Evolutionary conservation across 345 rosid species (phyloP).

Genomic region (Melaleuca quinquenervia): DNA sequence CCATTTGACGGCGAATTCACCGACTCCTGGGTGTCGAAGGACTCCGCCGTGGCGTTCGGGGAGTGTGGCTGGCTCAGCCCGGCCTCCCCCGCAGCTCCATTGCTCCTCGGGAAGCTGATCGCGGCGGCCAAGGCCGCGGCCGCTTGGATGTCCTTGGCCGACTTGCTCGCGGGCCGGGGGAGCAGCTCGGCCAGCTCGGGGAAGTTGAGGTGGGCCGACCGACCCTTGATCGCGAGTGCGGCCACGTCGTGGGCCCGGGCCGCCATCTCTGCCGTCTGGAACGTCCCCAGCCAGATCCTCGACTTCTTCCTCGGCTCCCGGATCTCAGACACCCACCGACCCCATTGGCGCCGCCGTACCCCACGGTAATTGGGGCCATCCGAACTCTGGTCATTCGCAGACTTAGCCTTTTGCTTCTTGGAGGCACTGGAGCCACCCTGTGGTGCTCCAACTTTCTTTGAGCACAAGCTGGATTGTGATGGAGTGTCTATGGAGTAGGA

Average conservation of each 20-base stretch:
- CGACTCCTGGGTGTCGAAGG: slow-evolving; percentile 22
- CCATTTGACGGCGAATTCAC: slow-evolving; percentile 3
- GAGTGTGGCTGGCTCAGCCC: neutral
- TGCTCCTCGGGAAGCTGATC: slow-evolving; percentile 3
- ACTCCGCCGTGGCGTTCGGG: slow-evolving; percentile 14
- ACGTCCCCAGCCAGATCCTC: slow-evolving; percentile 91
- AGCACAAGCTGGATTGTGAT: neutral
- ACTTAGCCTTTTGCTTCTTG: neutral
- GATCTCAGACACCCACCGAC: slow-evolving; percentile 93
- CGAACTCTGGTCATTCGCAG: neutral
- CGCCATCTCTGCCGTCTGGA: slow-evolving; percentile 86
- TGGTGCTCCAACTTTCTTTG: neutral
- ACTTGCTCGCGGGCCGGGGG: slow-evolving; percentile 51
- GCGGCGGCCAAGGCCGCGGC: slow-evolving; percentile 78
- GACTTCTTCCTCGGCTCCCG: slow-evolving; percentile 88
- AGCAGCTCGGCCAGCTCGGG: slow-evolving; percentile 51
- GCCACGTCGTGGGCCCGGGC: slow-evolving; percentile 96
- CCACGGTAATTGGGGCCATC: slow-evolving; percentile 51
- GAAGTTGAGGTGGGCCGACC: slow-evolving; percentile 67
- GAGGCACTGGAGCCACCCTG: neutral
- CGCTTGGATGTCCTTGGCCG: slow-evolving; percentile 83
- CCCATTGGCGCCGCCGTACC: slow-evolving; percentile 92
- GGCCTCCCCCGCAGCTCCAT: slow-evolving; percentile 4
- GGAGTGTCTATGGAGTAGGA: neutral
- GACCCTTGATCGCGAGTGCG: slow-evolving; percentile 67